Conservation (phyloP, 306 rosid genomes). For the Trichosanthes cucumerina region DNA sequence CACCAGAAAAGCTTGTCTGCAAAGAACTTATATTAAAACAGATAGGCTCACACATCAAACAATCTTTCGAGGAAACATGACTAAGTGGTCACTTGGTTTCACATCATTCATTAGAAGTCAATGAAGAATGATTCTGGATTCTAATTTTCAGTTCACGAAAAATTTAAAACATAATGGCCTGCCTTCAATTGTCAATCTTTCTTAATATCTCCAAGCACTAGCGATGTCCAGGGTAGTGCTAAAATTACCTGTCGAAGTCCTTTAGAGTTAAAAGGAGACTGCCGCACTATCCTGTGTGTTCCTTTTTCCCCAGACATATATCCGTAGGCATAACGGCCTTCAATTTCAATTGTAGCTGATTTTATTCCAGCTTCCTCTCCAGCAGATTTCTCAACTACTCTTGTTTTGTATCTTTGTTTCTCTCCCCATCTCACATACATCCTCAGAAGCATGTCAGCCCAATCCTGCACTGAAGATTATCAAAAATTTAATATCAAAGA, state of each 20-base stretch:
- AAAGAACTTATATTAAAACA: slow-evolving; percentile 12
- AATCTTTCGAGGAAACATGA: neutral
- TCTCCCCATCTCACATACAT: slow-evolving; percentile 97
- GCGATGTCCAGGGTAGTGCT: neutral
- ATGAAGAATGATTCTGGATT: neutral
- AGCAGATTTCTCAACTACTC: slow-evolving; percentile 74
- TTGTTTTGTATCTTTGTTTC: slow-evolving; percentile 79
- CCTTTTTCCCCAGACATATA: slow-evolving; percentile 97
- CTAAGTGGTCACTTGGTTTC: neutral
- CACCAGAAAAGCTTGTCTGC: slow-evolving; percentile 96
- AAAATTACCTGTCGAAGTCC: slow-evolving; percentile 88
- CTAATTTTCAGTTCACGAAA: neutral
- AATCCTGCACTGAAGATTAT: slow-evolving; percentile 85
- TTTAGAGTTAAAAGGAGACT: slow-evolving; percentile 89
- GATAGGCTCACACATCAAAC: neutral
- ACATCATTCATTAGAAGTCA: neutral
- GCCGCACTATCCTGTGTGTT: slow-evolving; percentile 86
- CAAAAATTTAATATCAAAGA: slow-evolving; percentile 29
- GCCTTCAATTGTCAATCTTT: neutral
- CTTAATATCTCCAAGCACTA: neutral
- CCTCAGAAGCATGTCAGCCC: slow-evolving; percentile 99
- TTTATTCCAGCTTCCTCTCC: slow-evolving; percentile 99
- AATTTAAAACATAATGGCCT: neutral
- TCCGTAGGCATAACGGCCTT: slow-evolving; percentile 95
- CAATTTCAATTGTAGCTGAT: slow-evolving; percentile 85